Base-by-base conservation (phyloP, 768 basidiomycete genomes). In the Suillus cothurnatus region DNA sequence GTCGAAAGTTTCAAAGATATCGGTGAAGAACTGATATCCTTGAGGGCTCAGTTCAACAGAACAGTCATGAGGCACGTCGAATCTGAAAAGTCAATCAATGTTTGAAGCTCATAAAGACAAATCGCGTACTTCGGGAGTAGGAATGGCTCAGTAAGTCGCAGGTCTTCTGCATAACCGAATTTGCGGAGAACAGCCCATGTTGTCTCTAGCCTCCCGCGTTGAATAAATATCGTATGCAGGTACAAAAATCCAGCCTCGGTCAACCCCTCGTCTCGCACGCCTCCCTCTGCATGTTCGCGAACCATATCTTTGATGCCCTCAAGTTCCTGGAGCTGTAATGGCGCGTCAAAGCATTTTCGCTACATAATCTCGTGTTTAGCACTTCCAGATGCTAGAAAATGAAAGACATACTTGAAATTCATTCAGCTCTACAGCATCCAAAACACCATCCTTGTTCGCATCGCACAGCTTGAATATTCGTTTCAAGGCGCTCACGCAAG, bases 391-490 rank as follows among this genome's bases (percentile, higher is more conserved):
- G 50, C 28, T 49, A 9, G 62, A 38, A 28, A 23, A 61, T 61
- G 28, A 19, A 55, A 23, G n/a, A 61, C 60, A 34, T 69, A 95
- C 95, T 82, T 99, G 97, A 71, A 99, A 99, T 72, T 97, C 95
- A 74, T 99, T 98, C 39, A 99, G 82, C 74, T 99, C 97, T 26
- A 89, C 82, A 14, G 91, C 87, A 69, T 97, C 95, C 57, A 99
- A 81, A 50, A 97, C 80, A 0, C 94, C 95, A 72, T 99, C 96
- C 73, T 98, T 97, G 76, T 98, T 93, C 32, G 88, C 79, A 76
- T 99, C 97, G 71, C 96, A 97, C 17, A 99, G 85, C 73, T 95
- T 96, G 82, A 99, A 99, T 83, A 99, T 97, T 66, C 97, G 89
- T 68, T 86, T 85, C 61, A 99, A 81, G 1, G 97, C 97, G 47